Conservation (phyloP, 306 rosid species). For the Citrullus amarus region DNA sequence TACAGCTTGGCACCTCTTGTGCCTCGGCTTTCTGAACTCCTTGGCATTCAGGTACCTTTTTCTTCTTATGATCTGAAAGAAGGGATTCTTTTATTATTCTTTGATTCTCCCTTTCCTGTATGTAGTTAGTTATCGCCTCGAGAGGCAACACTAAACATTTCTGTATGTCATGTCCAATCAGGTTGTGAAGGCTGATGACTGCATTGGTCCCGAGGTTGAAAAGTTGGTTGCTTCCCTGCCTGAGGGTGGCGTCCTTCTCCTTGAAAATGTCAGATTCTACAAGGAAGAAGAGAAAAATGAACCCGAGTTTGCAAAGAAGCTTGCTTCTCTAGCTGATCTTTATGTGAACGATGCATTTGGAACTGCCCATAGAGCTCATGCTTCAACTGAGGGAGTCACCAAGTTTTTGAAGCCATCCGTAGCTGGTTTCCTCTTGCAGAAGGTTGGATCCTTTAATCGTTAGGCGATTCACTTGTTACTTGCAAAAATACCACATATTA, state of each 20-base stretch:
- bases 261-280: slow-evolving; percentile 96
- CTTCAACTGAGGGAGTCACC: slow-evolving; percentile 98
- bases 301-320: slow-evolving; percentile 90
- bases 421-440: slow-evolving; percentile 94
- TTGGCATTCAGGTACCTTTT: slow-evolving; percentile 64
- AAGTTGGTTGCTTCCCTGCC: slow-evolving; percentile 79
- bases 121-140: background rate
- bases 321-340: slow-evolving; percentile 82
- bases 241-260: slow-evolving; percentile 84
- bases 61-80: background rate
- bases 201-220: slow-evolving; percentile 88
- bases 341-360: slow-evolving; percentile 97
- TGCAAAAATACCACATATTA: background rate
- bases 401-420: slow-evolving; percentile 94
- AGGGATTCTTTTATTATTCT: background rate
- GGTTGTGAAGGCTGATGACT: slow-evolving; percentile 91
- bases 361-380: slow-evolving; percentile 98
- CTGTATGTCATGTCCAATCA: slow-evolving; percentile 21
- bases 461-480: background rate
- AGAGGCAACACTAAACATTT: background rate
- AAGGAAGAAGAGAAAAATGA: slow-evolving; percentile 98
- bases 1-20: slow-evolving; percentile 96
- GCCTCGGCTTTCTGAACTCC: slow-evolving; percentile 83
- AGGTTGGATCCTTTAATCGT: slow-evolving; percentile 31
- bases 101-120: background rate